Evolutionary conservation across 2,329 filamentous ascomycete genomes (phyloP).

Genomic region (Verruconis gallopava): DNA sequence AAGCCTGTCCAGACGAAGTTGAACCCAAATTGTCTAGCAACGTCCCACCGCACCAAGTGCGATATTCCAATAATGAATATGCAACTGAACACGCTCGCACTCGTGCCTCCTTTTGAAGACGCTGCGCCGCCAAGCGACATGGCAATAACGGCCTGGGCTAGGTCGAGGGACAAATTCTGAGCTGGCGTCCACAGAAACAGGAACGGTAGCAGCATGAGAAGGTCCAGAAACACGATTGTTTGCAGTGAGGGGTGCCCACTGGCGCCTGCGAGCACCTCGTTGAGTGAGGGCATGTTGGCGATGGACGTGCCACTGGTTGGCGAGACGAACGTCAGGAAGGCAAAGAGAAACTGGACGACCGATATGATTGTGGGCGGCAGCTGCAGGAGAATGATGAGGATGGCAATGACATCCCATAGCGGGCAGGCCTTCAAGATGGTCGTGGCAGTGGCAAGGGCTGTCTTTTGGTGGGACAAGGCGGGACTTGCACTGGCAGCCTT

Average conservation of each 20-base stretch:
- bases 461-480: constrained; percentile 19
- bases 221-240: constrained; percentile 73
- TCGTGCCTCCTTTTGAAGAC: constrained; percentile 52
- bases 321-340: constrained; percentile 82
- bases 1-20: constrained; percentile 27
- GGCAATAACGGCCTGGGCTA: constrained; percentile 87
- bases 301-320: constrained; percentile 61
- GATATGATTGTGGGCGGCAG: constrained; percentile 80
- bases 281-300: constrained; percentile 62
- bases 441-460: constrained; percentile 62
- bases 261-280: constrained; percentile 83
- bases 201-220: constrained; percentile 73
- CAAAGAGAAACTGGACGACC: constrained; percentile 82
- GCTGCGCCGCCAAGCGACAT: constrained; percentile 78
- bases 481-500: constrained; percentile 2
- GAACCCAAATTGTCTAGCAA: constrained; percentile 29
- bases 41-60: constrained; percentile 41
- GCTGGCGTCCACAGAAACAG: constrained; percentile 76
- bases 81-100: constrained; percentile 59
- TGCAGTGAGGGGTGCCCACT: constrained; percentile 75
- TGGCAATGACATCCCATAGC: constrained; percentile 87
- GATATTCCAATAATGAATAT: constrained; percentile 50
- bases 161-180: constrained; percentile 76
- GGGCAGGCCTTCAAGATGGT: constrained; percentile 85
- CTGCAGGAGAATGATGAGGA: constrained; percentile 89